A percentile compares a stretch with the other conserved stretches of the same genome.
Evolutionary conservation across 2,329 filamentous ascomycete species (phyloP).

Genomic region (Diaporthe sp.): DNA sequence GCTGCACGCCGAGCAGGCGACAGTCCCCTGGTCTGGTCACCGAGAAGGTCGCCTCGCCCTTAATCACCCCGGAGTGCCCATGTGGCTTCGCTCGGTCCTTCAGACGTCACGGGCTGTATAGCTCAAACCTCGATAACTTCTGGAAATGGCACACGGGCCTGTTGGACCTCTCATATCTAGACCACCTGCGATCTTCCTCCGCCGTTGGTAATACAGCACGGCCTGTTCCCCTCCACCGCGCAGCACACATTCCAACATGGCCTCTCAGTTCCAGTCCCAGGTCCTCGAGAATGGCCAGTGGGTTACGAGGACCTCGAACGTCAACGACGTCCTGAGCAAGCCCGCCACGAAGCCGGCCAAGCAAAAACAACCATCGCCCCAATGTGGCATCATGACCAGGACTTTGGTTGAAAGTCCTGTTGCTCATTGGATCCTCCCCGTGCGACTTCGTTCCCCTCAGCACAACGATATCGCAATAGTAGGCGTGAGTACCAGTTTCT

Average conservation of each 20-base stretch:
- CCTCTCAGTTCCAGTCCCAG: slow-evolving; percentile 69
- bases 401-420: slow-evolving; percentile 83
- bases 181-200: slow-evolving; percentile 31
- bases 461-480: slow-evolving; percentile 90
- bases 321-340: slow-evolving; percentile 57
- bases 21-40: slow-evolving; percentile 18
- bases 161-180: slow-evolving; percentile 28
- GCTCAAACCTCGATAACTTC: slow-evolving; percentile 21
- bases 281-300: slow-evolving; percentile 67
- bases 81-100: slow-evolving; percentile 25
- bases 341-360: slow-evolving; percentile 48
- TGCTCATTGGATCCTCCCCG: slow-evolving; percentile 82
- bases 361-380: slow-evolving; percentile 57
- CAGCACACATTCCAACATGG: slow-evolving; percentile 49
- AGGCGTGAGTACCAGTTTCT: slow-evolving; percentile 67
- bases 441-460: slow-evolving; percentile 76
- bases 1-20: slow-evolving; percentile 7
- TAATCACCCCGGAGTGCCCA: neutral
- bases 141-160: slow-evolving; percentile 32
- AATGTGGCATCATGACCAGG: slow-evolving; percentile 80
- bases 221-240: slow-evolving; percentile 17
- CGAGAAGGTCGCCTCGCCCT: slow-evolving; percentile 14
- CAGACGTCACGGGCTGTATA: slow-evolving; percentile 30
- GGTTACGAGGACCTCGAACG: slow-evolving; percentile 66
- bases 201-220: slow-evolving; percentile 31